These are phyloP conservation scores for Litsea cubeba DNA, from an alignment of 164 flowering plant species.

Conservation along the genomic window DNA sequence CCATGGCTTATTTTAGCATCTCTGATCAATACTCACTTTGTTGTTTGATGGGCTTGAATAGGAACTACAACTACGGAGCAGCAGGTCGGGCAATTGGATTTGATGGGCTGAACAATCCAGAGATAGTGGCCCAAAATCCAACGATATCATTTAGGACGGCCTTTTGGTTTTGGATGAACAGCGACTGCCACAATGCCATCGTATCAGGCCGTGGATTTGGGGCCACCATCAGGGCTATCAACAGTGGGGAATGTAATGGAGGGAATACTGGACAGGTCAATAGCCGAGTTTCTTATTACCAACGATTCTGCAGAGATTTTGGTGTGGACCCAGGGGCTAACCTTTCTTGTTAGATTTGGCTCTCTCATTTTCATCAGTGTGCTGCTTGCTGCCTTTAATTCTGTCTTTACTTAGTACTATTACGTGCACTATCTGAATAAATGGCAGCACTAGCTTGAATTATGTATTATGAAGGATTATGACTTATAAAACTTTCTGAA, in stretches of 20 bases:
- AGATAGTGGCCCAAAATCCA: slow-evolving; percentile 11
- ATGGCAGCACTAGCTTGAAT: too few relatives aligned
- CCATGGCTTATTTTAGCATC: too few relatives aligned
- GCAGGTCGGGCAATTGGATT: slow-evolving; percentile 14
- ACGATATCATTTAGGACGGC: slow-evolving; percentile 21
- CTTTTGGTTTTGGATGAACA: slow-evolving; percentile 25
- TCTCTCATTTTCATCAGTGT: neutral
- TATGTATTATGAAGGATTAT: too few relatives aligned
- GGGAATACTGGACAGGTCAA: neutral
- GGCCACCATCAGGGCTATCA: neutral
- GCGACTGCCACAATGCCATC: slow-evolving; percentile 13
- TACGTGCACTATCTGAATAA: too few relatives aligned
- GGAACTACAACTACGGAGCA: slow-evolving; percentile 25
- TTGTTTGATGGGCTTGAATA: neutral
- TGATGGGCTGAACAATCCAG: slow-evolving; percentile 18
- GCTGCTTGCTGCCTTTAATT: too few relatives aligned
- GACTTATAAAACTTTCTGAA: too few relatives aligned
- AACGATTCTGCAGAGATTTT: neutral
- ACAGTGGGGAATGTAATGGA: neutral
- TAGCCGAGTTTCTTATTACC: neutral
- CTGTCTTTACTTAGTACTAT: too few relatives aligned
- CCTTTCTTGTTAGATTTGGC: neutral
- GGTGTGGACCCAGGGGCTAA: neutral
- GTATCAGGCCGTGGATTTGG: neutral
- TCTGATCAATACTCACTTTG: too few relatives aligned